Evolutionary conservation across 305 asterid genomes (phyloP), one percentile per base, ranked within the genome.

Genomic region (Solanum hybrid): DNA sequence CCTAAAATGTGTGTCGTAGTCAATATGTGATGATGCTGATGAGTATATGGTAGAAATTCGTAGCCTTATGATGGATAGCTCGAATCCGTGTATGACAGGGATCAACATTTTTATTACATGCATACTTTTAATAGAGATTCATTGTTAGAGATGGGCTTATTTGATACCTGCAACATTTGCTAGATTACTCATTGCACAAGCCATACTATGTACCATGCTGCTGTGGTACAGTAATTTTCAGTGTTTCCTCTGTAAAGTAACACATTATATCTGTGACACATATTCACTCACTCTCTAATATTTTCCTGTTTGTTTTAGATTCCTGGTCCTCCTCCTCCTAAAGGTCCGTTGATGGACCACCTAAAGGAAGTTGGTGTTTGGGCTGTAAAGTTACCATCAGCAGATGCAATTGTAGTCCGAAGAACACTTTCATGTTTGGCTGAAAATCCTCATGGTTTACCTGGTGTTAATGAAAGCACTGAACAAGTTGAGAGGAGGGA

Each of bases 351-450:
- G 87, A 80, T 96, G 19, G 95, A 95, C 87, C 97, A 95, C 93
- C 98, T 94, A 90, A 95, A 94, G 90, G 84, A 95, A 91, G 91
- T 96, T 38, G 94, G 92, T 40, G 94, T 95, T 29, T 95, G 98
- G 99, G 98, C 95, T 31, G 84, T 97, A 71, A 94, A 92, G 94
- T 92, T 97, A 79, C 98, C 99, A 64, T 97, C 98, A 36, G 98
- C 99, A 0, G 99, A 97, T 93, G 91, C 98, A 24, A 79, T 89
- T 27, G 98, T 95, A 5, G 98, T 96, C 31, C 94, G 97, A 77
- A 93, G 98, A 93, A 95, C 99, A 6, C 92, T 93, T 60, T 66
- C 96, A n/a, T 91, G 90, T 10, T 92, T 95, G 73, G 90, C 95
- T 4, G 95, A 93, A 89, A 93, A 94, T 84, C 99, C 99, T 34